phyloP scores from a whole-genome alignment of 495 filamentous ascomycete genomes.

The Podospora didyma region DNA sequence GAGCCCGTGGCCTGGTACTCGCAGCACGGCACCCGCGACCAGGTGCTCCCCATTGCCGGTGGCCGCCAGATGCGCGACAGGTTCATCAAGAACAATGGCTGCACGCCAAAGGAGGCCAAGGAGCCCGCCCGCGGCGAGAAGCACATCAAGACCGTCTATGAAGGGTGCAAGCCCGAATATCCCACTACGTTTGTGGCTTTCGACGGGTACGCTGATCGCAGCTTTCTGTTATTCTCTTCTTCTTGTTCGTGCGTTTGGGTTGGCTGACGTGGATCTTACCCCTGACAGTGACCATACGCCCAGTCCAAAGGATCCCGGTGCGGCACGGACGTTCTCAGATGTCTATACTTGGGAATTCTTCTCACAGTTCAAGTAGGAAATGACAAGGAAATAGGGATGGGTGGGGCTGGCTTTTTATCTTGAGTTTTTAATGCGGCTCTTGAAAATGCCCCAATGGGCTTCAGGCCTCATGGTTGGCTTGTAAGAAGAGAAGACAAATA shows the following conservation, averaged over 20 bases:
- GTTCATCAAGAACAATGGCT: too few species aligned
- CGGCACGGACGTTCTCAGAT: conserved; percentile 4
- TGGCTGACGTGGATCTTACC: neutral
- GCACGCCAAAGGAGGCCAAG: too few species aligned
- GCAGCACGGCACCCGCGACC: conserved; percentile 38
- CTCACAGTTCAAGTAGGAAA: conserved; percentile 8
- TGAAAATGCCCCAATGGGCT: neutral
- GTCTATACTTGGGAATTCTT: conserved; percentile 8
- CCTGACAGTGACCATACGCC: conserved; percentile 5
- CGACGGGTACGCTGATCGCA: too few species aligned
- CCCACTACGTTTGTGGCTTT: too few species aligned
- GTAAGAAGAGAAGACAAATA: neutral
- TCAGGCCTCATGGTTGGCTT: neutral
- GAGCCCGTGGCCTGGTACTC: conserved; percentile 41
- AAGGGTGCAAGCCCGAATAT: too few species aligned
- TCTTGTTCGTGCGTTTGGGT: too few species aligned
- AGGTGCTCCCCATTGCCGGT: conserved; percentile 29
- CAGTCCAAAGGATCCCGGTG: conserved; percentile 3
- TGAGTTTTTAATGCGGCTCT: neutral
- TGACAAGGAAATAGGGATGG: neutral
- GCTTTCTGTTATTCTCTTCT: too few species aligned
- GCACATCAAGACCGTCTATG: too few species aligned
- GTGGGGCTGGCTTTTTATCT: neutral
- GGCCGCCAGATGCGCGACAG: conserved; percentile 33
- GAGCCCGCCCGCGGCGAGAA: too few species aligned